Evolutionary conservation across 306 rosid genomes (phyloP), one percentile per base, ranked within the genome.

Genomic region (Carpinus viminea): DNA sequence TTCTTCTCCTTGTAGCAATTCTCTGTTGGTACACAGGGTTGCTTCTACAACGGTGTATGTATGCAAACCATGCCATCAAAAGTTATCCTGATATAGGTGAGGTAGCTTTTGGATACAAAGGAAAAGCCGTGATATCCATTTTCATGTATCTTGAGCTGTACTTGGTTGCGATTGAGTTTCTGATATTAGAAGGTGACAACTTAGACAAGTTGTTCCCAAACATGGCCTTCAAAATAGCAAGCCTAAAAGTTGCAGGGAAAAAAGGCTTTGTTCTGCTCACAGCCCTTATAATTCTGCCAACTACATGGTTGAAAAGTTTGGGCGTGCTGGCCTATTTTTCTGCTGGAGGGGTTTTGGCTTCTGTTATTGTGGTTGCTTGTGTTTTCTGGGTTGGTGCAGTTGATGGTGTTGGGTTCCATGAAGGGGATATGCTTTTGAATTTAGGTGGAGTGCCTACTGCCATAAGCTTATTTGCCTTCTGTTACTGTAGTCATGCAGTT

Each of bases 121-220:
- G 97, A 73, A 89, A 86, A 83, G 21, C 72, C 4, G 0, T 86
- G 5, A 80, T 90, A 2, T 79, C 96, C 15, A 16, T 75, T 20
- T 80, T 92, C 43, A 81, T 87, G 79, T 89, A 83, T 52, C 15
- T 84, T 4, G 93, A 87, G 74, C 45, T 92, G 8, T 90, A 83
- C 77, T 28, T 90, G 34, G 84, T 89, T 12, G 88, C 89, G 0
- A 89, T 92, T 5, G 90, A 86, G 72, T 86, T 89, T 76, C 88
- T 92, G 38, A 87, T 92, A 74, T 36, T 89, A 36, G 97, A 85
- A 86, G 97, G 97, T 20, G 97, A 92, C 85, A 89, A 82, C 64
- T 43, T 92, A 16, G 84, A 89, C 20, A 83, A 78, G 70, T 54
- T 92, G 70, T 92, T 90, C 70, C 96, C 92, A 60, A 68, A 76